These are phyloP conservation scores for Crithidia mellificae DNA, from an alignment of 208 protist species.

Conservation along the genomic window DNA sequence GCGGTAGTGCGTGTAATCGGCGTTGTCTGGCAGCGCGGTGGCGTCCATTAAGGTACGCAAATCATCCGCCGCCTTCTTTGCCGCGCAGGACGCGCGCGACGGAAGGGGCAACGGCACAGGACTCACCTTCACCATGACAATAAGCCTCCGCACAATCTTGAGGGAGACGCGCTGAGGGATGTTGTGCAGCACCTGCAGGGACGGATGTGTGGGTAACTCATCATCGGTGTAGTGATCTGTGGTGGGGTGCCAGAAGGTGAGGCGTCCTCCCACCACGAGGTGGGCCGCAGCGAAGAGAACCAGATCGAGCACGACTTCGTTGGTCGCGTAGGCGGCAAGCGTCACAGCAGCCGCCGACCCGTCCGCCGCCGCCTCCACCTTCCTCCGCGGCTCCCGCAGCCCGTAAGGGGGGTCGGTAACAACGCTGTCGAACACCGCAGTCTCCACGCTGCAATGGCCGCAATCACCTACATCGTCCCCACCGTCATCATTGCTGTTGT, in stretches of 20 bases:
- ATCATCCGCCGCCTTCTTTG: constrained; percentile 42
- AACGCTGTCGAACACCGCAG: constrained; percentile 90
- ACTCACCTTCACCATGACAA: constrained; percentile 62
- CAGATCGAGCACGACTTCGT: constrained; percentile 88
- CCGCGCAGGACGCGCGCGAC: constrained; percentile 52
- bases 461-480: too few relatives aligned
- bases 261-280: constrained; percentile 83
- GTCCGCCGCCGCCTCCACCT: constrained; percentile 22
- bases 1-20: constrained; percentile 76
- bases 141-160: constrained; percentile 74
- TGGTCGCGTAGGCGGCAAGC: constrained; percentile 40
- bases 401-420: constrained; percentile 93
- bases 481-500: too few relatives aligned
- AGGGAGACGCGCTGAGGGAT: constrained; percentile 84
- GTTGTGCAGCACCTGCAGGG: constrained; percentile 72
- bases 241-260: constrained; percentile 96
- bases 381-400: constrained; percentile 77
- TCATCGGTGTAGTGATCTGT: constrained; percentile 82
- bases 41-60: constrained; percentile 64
- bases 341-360: neutral
- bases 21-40: constrained; percentile 67
- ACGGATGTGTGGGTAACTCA: constrained; percentile 93
- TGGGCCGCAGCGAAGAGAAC: constrained; percentile 90
- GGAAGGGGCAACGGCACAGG: constrained; percentile 41
- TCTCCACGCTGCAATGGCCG: too few relatives aligned